These are phyloP conservation scores for Komagataea norvegica DNA, from an alignment of 1,139 yeast genomes.

Conservation along the genomic window DNA sequence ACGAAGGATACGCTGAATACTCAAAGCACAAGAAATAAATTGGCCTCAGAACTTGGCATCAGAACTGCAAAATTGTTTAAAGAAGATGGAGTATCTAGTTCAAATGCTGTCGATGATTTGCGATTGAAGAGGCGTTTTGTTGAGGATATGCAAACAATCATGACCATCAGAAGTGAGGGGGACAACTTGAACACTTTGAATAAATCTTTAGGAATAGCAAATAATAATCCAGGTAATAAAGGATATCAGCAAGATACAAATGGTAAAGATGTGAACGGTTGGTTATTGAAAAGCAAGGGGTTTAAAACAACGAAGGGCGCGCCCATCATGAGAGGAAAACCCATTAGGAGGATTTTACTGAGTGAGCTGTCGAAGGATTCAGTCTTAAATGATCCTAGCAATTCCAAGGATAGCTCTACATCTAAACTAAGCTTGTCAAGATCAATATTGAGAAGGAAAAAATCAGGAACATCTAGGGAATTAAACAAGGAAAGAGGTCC, in stretches of 20 bases:
- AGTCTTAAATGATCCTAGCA: background rate
- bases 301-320: slow-evolving; percentile 2
- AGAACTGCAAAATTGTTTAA: slow-evolving; percentile 15
- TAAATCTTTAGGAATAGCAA: background rate
- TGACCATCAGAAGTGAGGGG: too few relatives aligned
- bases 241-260: background rate
- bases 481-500: background rate
- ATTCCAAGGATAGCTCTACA: background rate
- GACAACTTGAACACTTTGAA: background rate
- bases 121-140: background rate
- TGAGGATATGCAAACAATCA: background rate
- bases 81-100: slow-evolving; percentile 6
- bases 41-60: slow-evolving; percentile 14
- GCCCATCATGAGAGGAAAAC: slow-evolving; percentile 4
- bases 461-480: background rate
- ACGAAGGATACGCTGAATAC: background rate
- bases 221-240: background rate
- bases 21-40: background rate
- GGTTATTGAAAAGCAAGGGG: slow-evolving; percentile 12
- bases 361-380: slow-evolving; percentile 11
- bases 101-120: background rate
- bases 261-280: background rate
- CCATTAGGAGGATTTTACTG: slow-evolving; percentile 10
- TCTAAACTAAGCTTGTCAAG: slow-evolving; percentile 12
- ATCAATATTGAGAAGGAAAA: slow-evolving; percentile 8